Evolutionary conservation across 371 early-diverging fungal species (phyloP).

Genomic region (Batkoa obscura): DNA sequence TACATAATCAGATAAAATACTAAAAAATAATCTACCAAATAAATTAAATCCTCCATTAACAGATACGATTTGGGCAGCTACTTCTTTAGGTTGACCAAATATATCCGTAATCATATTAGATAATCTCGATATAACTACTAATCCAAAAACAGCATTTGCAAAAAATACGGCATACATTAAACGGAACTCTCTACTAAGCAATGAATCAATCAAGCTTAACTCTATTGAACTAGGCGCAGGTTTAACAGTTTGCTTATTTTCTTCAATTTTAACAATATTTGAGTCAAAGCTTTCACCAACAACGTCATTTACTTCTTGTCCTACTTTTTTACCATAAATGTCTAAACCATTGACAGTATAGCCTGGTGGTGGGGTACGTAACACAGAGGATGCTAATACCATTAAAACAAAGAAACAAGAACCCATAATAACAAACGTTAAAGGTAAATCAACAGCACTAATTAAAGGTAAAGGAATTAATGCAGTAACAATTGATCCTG

Average conservation of each 20-base stretch:
- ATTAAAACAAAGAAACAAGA: constrained; percentile 22
- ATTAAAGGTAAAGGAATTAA: constrained; percentile 29
- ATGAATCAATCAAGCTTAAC: constrained; percentile 23
- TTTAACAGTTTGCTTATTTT: constrained; percentile 10
- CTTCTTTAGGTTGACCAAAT: constrained; percentile 23
- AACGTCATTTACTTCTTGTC: constrained; percentile 13
- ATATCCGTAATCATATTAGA: constrained; percentile 30
- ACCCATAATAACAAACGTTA: constrained; percentile 29
- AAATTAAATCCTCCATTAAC: constrained; percentile 40
- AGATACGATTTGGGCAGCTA: constrained; percentile 30
- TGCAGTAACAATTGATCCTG: constrained; percentile 38
- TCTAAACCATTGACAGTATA: constrained; percentile 31
- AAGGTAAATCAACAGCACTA: constrained; percentile 21
- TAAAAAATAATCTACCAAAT: constrained; percentile 30
- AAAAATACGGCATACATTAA: constrained; percentile 36
- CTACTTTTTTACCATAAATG: constrained; percentile 21
- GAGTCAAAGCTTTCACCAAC: neutral
- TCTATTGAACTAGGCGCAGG: constrained; percentile 14
- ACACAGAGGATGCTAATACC: constrained; percentile 18
- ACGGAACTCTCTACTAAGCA: constrained; percentile 25
- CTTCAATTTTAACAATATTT: constrained; percentile 6
- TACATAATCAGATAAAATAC: constrained; percentile 27
- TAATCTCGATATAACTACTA: constrained; percentile 36
- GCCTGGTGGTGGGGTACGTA: constrained; percentile 43
- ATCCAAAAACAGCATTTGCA: constrained; percentile 21